A percentile compares a stretch with the other conserved stretches of the same genome.
Conservation (phyloP, 1,139 yeast species). For the Pichia sp. region DNA sequence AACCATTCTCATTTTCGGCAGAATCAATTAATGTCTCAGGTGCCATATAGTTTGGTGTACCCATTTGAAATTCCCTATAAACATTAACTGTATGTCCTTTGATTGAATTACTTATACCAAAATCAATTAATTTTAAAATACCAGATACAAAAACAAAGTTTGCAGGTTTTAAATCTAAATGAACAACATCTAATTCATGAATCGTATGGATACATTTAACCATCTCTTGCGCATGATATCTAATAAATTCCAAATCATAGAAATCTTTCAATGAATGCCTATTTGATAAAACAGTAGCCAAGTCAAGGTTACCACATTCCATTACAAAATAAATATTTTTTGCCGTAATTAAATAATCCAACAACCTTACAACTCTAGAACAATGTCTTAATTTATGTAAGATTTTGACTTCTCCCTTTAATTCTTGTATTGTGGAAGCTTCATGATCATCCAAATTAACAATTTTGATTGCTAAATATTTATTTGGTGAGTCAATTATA, state of each 20-base stretch:
- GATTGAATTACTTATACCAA: conserved; percentile 92
- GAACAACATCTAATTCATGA: conserved; percentile 83
- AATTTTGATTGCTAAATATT: conserved; percentile 72
- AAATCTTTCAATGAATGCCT: conserved; percentile 33
- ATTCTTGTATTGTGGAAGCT: conserved; percentile 62
- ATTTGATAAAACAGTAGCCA: conserved; percentile 72
- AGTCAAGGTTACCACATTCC: conserved; percentile 94
- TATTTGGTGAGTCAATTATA: conserved; percentile 35
- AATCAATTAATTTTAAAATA: conserved; percentile 79
- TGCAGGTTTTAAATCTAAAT: conserved; percentile 93
- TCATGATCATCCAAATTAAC: conserved; percentile 81
- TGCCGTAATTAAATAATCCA: conserved; percentile 65
- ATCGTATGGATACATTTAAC: conserved; percentile 81
- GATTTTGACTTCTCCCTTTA: conserved; percentile 85
- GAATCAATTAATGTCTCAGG: conserved; percentile 85
- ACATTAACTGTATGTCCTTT: conserved; percentile 90
- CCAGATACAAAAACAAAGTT: conserved; percentile 87
- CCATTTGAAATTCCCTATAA: conserved; percentile 85
- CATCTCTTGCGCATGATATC: conserved; percentile 76
- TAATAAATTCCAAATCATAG: conserved; percentile 70
- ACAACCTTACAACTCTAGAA: conserved; percentile 68
- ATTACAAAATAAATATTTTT: conserved; percentile 68
- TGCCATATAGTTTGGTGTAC: conserved; percentile 97
- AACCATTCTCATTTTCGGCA: conserved; percentile 26
- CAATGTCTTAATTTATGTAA: conserved; percentile 54